Percentiles rank a stretch among this genome's conserved stretches.
phyloP scores from a whole-genome alignment of 2,329 filamentous ascomycete species.

The Fusarium sp. region DNA sequence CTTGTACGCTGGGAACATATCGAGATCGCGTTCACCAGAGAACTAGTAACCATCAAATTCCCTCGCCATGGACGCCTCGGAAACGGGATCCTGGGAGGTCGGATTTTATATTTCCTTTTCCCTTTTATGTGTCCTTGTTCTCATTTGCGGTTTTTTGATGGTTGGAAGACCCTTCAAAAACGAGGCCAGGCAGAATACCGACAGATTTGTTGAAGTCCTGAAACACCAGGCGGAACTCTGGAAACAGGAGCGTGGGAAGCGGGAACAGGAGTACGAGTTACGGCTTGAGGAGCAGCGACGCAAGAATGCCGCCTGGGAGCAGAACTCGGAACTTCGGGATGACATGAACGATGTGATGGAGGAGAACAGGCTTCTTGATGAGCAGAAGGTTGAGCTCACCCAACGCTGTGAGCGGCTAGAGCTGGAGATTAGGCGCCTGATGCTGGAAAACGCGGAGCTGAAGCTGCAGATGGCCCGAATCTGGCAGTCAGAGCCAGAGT shows the following conservation, averaged over 20 bases:
- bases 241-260: neutral
- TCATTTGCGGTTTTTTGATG: neutral
- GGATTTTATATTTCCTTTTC: neutral
- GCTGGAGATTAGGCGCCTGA: neutral
- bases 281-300: neutral
- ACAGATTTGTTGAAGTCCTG: neutral
- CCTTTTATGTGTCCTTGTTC: neutral
- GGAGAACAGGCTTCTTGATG: neutral
- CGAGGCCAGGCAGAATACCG: neutral
- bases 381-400: neutral
- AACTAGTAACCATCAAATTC: neutral
- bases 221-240: neutral
- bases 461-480: neutral
- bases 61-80: neutral
- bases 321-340: neutral
- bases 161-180: neutral
- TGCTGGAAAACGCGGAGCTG: neutral
- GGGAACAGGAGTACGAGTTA: neutral
- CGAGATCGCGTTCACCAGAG: neutral
- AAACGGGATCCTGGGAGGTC: neutral
- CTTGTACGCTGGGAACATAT: neutral
- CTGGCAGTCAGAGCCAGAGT: neutral
- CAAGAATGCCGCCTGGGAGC: neutral
- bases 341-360: neutral
- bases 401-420: neutral